Percentiles rank a stretch among this genome's conserved stretches.
phyloP scores from a whole-genome alignment of 495 filamentous ascomycete genomes.

The Astrothelium subdiscretum region DNA sequence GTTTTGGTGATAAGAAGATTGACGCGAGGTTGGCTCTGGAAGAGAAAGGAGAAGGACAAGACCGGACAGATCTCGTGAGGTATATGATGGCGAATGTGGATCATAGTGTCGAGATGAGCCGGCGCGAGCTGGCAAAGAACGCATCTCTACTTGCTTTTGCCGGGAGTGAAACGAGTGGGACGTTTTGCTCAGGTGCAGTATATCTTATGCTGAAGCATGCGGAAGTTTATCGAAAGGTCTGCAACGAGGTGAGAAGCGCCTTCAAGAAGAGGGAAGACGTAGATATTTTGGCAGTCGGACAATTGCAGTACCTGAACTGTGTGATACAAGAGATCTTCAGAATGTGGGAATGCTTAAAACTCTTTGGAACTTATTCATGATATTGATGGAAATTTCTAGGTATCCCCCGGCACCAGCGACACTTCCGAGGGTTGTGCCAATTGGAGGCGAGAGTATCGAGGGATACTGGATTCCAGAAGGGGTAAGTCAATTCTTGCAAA shows the following conservation, averaged over 20 bases:
- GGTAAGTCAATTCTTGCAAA: conserved; percentile 24
- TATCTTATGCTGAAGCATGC: conserved; percentile 18
- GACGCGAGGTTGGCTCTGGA: neutral
- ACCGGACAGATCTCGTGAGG: neutral
- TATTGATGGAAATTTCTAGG: neutral
- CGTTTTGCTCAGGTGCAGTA: neutral
- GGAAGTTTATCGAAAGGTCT: conserved; percentile 9
- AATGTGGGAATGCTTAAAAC: conserved; percentile 15
- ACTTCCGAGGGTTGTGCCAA: neutral
- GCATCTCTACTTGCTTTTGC: neutral
- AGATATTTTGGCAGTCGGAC: conserved; percentile 26
- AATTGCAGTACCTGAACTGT: conserved; percentile 33
- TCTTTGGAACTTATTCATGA: neutral
- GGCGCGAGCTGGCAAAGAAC: neutral
- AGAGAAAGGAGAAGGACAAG: neutral
- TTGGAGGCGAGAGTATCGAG: conserved; percentile 30
- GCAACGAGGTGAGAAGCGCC: conserved; percentile 16
- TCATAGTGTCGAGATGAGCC: neutral
- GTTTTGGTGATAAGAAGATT: neutral
- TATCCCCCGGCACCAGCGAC: conserved; percentile 45
- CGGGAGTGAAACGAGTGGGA: neutral
- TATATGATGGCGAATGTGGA: neutral
- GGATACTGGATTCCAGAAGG: conserved; percentile 29
- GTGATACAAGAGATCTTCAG: conserved; percentile 47
- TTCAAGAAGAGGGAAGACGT: conserved; percentile 19